Base-by-base conservation (phyloP, 805 yeast genomes). In the Ogataea dorogensis region DNA sequence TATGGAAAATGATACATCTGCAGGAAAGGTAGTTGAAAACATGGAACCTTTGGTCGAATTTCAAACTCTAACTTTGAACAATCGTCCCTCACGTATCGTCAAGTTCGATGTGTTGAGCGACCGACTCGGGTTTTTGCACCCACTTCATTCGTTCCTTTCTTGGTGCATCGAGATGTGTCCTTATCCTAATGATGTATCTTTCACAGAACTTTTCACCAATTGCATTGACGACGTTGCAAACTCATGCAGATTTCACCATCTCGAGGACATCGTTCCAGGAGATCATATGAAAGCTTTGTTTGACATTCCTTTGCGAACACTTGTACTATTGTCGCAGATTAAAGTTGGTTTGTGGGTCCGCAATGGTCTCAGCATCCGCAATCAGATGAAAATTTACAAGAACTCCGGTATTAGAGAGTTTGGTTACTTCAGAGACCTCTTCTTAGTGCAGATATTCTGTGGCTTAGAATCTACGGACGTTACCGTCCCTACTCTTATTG, bases 311-410 rank as follows among this genome's bases (percentile, higher is more conserved):
- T 58, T 93, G 14, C 69, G 94, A 39, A 81, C 89, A 0, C 54
- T 87, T 18, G 96, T 86, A 0, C 59, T 86, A 7, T 61, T 86
- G 46, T 77, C 96, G 0, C 97, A 93, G 51, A 84, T 91, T 7
- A 81, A 86, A 42, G 79, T 84, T 0, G 96, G 96, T 0, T 73
- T 83, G 38, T 91, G 98, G 98, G 96, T 91, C 0, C 73, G 98
- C 51, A 91, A 91, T 59, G 98, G 98, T 0, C 73, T 77, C 40
- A 81, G 89, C 25, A 79, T 87, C 5, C 70, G 83, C 25, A 78
- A 80, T 17, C 98, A 91, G 54, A 70, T 84, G 45, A 82, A 79
- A 47, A 78, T 88, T 38, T 91, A 91, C 56, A 73, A 83, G 24
- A 81, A 77, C 40, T 73, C 88, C 9, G 84, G 87, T 4, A 69